phyloP scores from a whole-genome alignment of 352 stramenopile genomes.

The Globisporangium sylvaticum region DNA sequence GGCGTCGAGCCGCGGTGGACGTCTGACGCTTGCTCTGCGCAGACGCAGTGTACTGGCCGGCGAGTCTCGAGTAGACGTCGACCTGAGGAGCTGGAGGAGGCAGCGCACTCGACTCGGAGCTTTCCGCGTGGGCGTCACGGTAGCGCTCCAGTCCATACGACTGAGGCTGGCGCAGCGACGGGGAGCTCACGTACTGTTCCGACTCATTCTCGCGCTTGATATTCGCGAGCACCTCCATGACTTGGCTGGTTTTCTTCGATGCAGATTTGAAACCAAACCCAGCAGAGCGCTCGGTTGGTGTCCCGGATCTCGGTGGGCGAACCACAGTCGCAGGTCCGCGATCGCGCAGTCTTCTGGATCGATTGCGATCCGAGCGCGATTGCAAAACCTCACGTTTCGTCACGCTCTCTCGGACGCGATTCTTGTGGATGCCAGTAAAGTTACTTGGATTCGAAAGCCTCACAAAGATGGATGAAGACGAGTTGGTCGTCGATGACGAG shows the following conservation, averaged over 20 bases:
- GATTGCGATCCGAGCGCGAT: conserved; percentile 65
- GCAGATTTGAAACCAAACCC: conserved; percentile 45
- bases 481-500: conserved; percentile 34
- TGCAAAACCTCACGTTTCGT: conserved; percentile 81
- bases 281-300: conserved; percentile 52
- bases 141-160: conserved; percentile 31
- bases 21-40: conserved; percentile 78
- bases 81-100: conserved; percentile 52
- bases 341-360: conserved; percentile 64
- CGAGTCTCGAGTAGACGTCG: conserved; percentile 81
- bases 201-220: conserved; percentile 82
- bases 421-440: conserved; percentile 88
- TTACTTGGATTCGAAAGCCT: conserved; percentile 85
- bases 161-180: conserved; percentile 39
- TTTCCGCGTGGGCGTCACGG: neutral
- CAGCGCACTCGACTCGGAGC: conserved; percentile 21
- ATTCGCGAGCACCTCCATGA: conserved; percentile 79
- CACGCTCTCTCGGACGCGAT: conserved; percentile 72
- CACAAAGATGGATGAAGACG: conserved; percentile 70
- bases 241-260: conserved; percentile 55
- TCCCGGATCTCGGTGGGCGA: conserved; percentile 39
- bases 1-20: conserved; percentile 24
- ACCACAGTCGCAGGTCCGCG: conserved; percentile 37
- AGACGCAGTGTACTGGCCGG: conserved; percentile 77
- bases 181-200: conserved; percentile 41